Percentiles rank a stretch among this genome's conserved stretches.
These are phyloP conservation scores for Solanum tarijense DNA, from an alignment of 257 asterid genomes.

Conservation along the genomic window DNA sequence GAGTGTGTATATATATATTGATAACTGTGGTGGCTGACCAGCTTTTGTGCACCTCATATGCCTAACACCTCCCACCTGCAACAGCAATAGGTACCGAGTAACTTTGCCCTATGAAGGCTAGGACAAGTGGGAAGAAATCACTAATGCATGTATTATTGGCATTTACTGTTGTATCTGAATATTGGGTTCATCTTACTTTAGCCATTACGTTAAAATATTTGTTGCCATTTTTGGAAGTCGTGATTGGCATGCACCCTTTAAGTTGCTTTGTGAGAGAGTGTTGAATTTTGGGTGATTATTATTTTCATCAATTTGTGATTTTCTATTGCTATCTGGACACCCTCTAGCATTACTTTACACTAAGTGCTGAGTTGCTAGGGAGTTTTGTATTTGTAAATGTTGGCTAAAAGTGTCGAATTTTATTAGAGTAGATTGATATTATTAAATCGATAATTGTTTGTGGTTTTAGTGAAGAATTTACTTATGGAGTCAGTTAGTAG, in stretches of 20 bases:
- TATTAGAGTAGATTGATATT: neutral
- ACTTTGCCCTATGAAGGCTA: neutral
- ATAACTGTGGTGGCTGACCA: neutral
- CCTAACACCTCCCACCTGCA: neutral
- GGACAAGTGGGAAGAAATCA: neutral
- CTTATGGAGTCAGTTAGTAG: neutral
- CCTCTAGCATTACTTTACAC: neutral
- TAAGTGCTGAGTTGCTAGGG: neutral
- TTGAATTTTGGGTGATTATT: slow-evolving; percentile 15
- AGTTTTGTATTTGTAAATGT: neutral
- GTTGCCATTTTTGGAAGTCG: neutral
- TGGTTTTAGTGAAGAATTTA: neutral
- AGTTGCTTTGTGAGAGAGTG: slow-evolving; percentile 12
- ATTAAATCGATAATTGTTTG: neutral
- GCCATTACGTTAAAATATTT: neutral
- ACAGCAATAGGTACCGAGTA: neutral
- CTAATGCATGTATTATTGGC: neutral
- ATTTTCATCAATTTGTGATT: slow-evolving; percentile 12
- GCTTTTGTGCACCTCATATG: neutral
- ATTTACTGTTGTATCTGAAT: neutral
- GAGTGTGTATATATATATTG: neutral
- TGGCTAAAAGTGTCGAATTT: neutral
- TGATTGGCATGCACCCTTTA: slow-evolving; percentile 32
- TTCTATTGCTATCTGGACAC: neutral
- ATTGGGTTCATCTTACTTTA: neutral